These are phyloP conservation scores for Trichoderma koningiopsis DNA, from an alignment of 2,329 filamentous ascomycete genomes.

Conservation along the genomic window DNA sequence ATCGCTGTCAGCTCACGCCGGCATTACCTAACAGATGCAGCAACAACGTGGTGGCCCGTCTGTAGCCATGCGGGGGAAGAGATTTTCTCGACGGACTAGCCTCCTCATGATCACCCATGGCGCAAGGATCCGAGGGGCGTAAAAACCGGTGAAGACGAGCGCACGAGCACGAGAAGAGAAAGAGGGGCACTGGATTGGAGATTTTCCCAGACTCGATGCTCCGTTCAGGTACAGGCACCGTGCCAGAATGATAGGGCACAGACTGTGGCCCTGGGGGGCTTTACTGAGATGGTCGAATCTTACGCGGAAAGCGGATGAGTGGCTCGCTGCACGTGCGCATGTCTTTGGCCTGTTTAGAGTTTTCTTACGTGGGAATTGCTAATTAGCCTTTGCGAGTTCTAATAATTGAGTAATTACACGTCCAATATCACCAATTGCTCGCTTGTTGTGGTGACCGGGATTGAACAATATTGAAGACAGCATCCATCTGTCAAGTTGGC, in stretches of 20 bases:
- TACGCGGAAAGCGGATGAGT: neutral
- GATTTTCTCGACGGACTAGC: neutral
- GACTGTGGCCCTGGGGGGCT: neutral
- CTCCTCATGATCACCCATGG: conserved; percentile 15
- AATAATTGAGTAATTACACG: neutral
- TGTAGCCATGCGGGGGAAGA: conserved; percentile 18
- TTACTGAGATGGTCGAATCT: neutral
- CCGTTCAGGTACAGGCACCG: conserved; percentile 20
- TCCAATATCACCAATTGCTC: neutral
- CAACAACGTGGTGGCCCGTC: conserved; percentile 18
- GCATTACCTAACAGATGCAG: conserved; percentile 17
- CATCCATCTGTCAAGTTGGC: neutral
- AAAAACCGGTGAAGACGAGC: conserved; percentile 16
- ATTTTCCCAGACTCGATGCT: neutral
- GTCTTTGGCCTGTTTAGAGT: neutral
- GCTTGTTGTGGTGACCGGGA: neutral
- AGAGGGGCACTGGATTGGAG: conserved; percentile 2
- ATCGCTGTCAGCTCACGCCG: neutral
- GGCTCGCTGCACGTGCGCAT: conserved; percentile 14
- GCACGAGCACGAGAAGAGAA: neutral
- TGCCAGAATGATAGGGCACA: neutral
- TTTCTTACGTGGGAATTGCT: neutral
- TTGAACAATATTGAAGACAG: neutral
- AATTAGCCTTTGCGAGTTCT: neutral
- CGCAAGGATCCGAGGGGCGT: conserved; percentile 1